phyloP scores from a whole-genome alignment of 2,329 filamentous ascomycete species.

The Exophiala spinifera region DNA sequence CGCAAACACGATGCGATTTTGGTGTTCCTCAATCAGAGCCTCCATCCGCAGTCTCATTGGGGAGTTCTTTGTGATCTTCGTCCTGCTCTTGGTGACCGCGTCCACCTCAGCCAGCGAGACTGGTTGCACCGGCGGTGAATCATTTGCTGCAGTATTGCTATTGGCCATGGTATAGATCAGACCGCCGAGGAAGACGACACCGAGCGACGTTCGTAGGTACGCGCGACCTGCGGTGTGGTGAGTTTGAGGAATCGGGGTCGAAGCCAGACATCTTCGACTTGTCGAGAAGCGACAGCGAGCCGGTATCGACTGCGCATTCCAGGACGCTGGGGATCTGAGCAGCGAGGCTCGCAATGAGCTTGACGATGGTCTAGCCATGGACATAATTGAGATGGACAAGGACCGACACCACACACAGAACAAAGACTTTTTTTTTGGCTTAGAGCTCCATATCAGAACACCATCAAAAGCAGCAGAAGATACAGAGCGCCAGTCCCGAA shows the following conservation, averaged over 20 bases:
- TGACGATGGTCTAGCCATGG: constrained; percentile 7
- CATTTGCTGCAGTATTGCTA: constrained; percentile 16
- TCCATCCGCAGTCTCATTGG: constrained; percentile 99
- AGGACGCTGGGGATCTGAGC: background rate
- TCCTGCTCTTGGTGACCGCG: constrained; percentile 73
- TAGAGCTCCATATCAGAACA: background rate
- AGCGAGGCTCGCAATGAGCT: constrained; percentile 15
- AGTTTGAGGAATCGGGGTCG: constrained; percentile 17
- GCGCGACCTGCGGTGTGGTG: constrained; percentile 43
- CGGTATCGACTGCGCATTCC: background rate
- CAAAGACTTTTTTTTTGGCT: background rate
- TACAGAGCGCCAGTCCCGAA: background rate
- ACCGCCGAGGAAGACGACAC: constrained; percentile 48
- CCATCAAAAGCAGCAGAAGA: background rate
- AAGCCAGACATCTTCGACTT: constrained; percentile 23
- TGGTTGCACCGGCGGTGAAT: constrained; percentile 30
- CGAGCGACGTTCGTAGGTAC: constrained; percentile 48
- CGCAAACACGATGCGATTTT: constrained; percentile 78
- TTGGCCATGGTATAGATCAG: constrained; percentile 53
- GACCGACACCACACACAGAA: background rate
- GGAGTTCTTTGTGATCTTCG: constrained; percentile 69
- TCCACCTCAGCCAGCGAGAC: constrained; percentile 78
- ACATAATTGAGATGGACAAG: constrained; percentile 6
- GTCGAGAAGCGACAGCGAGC: constrained; percentile 28
- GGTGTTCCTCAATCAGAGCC: constrained; percentile 88